Evolutionary conservation across 441 rosid species (phyloP).

Genomic region (Caryocar brasiliense): DNA sequence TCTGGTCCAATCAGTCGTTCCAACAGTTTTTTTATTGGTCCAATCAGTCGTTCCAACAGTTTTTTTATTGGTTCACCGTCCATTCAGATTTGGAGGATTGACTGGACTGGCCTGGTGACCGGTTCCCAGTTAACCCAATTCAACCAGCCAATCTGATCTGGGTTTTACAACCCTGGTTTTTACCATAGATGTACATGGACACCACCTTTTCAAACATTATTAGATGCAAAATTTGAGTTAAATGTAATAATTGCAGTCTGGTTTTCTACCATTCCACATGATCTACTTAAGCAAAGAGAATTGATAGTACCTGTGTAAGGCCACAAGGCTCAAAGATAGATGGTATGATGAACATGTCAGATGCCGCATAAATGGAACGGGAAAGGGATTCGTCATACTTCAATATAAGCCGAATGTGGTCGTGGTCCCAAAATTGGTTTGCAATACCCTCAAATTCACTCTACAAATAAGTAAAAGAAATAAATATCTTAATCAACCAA

Average conservation of each 20-base stretch:
- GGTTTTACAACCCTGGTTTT: no score
- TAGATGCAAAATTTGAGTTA: background rate
- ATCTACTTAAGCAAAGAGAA: slow-evolving; percentile 5
- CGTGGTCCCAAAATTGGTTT: slow-evolving; percentile 53
- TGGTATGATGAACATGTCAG: slow-evolving; percentile 87
- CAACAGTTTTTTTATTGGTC: no score
- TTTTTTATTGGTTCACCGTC: no score
- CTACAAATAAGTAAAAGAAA: slow-evolving; percentile 24
- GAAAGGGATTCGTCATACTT: slow-evolving; percentile 87
- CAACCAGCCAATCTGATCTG: no score
- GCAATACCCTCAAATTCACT: slow-evolving; percentile 88
- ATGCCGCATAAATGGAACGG: slow-evolving; percentile 75
- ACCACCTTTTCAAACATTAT: no score
- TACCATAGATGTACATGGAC: no score
- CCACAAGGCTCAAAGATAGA: slow-evolving; percentile 98
- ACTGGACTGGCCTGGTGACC: no score
- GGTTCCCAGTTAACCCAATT: no score
- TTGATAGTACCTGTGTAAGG: slow-evolving; percentile 71
- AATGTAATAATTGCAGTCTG: background rate
- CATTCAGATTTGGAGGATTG: no score
- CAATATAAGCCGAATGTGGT: slow-evolving; percentile 60
- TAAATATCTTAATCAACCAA: background rate
- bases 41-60: no score
- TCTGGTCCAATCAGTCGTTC: no score
- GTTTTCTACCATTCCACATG: slow-evolving; percentile 6